These are phyloP conservation scores for Lachnellula subtilissima DNA, from an alignment of 2,329 filamentous ascomycete species.

Conservation along the genomic window DNA sequence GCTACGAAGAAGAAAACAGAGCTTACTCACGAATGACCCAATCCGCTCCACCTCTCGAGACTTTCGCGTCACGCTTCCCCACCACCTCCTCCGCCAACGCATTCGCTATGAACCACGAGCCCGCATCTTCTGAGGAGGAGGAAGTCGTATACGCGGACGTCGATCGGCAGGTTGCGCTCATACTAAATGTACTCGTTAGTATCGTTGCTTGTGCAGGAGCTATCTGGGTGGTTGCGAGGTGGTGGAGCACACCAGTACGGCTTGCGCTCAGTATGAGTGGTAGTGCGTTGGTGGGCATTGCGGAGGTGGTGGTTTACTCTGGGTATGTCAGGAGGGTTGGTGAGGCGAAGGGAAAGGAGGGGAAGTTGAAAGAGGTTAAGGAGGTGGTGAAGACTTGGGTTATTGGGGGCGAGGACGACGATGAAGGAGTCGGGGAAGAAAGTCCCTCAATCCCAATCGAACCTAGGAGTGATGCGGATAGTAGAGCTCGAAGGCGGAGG, in stretches of 20 bases:
- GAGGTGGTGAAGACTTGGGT: constrained; percentile 71
- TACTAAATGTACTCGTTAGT: constrained; percentile 85
- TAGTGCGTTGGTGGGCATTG: constrained; percentile 63
- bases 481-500: constrained; percentile 6
- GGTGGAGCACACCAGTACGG: constrained; percentile 68
- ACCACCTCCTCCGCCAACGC: constrained; percentile 45
- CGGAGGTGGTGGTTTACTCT: constrained; percentile 72
- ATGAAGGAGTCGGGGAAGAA: constrained; percentile 7
- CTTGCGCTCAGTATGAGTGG: constrained; percentile 68
- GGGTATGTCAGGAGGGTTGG: constrained; percentile 69
- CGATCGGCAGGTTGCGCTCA: constrained; percentile 75
- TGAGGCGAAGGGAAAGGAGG: constrained; percentile 61
- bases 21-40: constrained; percentile 78
- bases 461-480: background rate
- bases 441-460: background rate
- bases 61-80: constrained; percentile 56
- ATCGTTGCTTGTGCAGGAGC: constrained; percentile 74
- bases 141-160: constrained; percentile 67
- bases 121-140: constrained; percentile 47
- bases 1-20: constrained; percentile 74
- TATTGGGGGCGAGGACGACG: constrained; percentile 39
- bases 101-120: constrained; percentile 48
- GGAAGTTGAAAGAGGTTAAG: constrained; percentile 57
- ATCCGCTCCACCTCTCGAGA: constrained; percentile 49
- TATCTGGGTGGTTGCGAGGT: constrained; percentile 71